Evolutionary conservation across 768 basidiomycete species (phyloP).

Genomic region (Rubroboletus satanas): DNA sequence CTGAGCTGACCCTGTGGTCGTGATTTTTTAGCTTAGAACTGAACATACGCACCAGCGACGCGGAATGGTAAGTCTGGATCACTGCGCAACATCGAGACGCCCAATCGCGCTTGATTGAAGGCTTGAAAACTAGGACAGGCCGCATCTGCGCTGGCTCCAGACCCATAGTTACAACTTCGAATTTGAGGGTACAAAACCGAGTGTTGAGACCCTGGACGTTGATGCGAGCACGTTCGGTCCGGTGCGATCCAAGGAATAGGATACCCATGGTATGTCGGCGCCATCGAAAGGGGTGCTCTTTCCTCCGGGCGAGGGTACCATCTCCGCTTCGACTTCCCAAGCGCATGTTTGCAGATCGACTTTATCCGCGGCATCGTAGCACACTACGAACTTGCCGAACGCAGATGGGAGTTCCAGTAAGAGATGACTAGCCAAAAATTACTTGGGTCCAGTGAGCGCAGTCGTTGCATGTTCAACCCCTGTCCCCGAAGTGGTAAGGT

Average conservation of each 20-base stretch:
- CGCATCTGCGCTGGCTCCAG: background rate
- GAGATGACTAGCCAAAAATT: conserved; percentile 42
- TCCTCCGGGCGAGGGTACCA: conserved; percentile 39
- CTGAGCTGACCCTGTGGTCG: background rate
- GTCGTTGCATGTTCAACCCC: conserved; percentile 37
- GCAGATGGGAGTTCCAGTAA: conserved; percentile 54
- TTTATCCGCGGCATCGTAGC: conserved; percentile 24
- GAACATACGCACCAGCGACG: background rate
- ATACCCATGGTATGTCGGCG: conserved; percentile 39
- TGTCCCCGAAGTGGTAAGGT: conserved; percentile 34
- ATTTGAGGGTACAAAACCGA: conserved; percentile 58
- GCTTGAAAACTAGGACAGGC: background rate
- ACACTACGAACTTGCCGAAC: conserved; percentile 32
- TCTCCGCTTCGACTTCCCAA: conserved; percentile 40
- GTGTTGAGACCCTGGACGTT: conserved; percentile 55
- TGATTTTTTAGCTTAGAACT: background rate
- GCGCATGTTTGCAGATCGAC: conserved; percentile 43
- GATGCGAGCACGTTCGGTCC: conserved; percentile 45
- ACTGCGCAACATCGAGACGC: background rate
- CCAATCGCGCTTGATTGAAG: background rate
- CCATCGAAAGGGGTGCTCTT: background rate
- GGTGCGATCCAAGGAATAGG: conserved; percentile 38
- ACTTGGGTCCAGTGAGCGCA: conserved; percentile 40
- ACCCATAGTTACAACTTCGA: conserved; percentile 23
- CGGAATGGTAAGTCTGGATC: background rate